Percentiles rank a stretch among this genome's conserved stretches.
Evolutionary conservation across 306 rosid genomes (phyloP).

Genomic region (Erythrophleum fordii): DNA sequence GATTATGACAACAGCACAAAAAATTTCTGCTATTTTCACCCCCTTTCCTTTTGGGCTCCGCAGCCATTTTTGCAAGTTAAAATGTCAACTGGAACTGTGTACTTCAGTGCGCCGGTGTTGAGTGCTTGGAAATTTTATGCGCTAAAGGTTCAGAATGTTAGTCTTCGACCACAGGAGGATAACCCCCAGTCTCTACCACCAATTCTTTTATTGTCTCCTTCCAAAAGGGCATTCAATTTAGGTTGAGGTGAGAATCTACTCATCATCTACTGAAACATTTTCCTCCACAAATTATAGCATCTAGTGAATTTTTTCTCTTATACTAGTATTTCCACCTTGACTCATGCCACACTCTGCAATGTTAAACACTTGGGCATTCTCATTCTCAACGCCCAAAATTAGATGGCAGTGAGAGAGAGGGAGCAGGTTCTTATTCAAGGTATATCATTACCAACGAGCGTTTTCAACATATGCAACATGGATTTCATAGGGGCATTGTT

Average conservation of each 20-base stretch:
- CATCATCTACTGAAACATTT: constrained; percentile 30
- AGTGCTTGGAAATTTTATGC: background rate
- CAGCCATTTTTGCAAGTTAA: constrained; percentile 16
- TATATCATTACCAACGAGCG: background rate
- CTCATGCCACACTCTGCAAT: background rate
- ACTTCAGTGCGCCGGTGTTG: constrained; percentile 22
- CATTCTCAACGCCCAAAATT: constrained; percentile 2
- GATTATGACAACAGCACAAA: background rate
- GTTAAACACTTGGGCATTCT: background rate
- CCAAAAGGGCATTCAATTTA: constrained; percentile 21
- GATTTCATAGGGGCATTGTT: constrained; percentile 45
- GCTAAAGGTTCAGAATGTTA: background rate
- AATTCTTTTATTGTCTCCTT: constrained; percentile 13
- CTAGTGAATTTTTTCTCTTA: background rate
- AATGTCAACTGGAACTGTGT: constrained; percentile 24
- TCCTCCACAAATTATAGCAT: constrained; percentile 34
- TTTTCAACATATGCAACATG: constrained; percentile 38
- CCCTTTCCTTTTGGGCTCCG: background rate
- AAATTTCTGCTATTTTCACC: background rate
- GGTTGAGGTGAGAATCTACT: constrained; percentile 43
- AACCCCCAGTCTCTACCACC: constrained; percentile 8
- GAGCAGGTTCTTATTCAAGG: background rate
- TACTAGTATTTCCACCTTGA: constrained; percentile 8
- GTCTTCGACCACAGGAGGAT: background rate
- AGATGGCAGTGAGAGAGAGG: constrained; percentile 14